Evolutionary conservation across 805 yeast species (phyloP).

Genomic region (Yarrowia sp.): DNA sequence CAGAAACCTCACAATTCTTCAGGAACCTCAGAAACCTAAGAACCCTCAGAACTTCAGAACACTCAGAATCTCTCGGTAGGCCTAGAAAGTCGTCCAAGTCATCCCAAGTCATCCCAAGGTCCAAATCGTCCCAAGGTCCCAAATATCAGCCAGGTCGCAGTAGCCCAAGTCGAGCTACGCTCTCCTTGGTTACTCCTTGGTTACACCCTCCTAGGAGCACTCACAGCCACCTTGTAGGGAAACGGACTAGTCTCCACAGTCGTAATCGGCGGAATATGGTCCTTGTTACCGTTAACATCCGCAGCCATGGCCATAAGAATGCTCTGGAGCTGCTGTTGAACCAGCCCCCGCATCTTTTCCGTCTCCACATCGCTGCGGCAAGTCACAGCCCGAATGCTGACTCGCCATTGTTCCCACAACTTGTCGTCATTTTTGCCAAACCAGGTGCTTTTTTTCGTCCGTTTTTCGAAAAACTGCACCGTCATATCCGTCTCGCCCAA

Average conservation of each 20-base stretch:
- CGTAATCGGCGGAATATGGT: constrained; percentile 71
- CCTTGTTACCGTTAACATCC: constrained; percentile 53
- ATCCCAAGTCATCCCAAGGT: no score
- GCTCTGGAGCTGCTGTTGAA: constrained; percentile 42
- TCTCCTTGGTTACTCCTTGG: no score
- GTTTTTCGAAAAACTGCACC: constrained; percentile 36
- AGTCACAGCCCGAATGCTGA: constrained; percentile 41
- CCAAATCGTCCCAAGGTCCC: no score
- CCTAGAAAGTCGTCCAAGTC: no score
- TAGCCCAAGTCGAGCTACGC: neutral
- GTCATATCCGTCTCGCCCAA: constrained; percentile 27
- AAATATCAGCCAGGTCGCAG: no score
- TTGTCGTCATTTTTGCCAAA: constrained; percentile 39
- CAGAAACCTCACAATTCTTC: no score
- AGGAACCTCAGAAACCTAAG: no score
- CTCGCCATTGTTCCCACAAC: constrained; percentile 71
- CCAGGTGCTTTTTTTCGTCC: constrained; percentile 27
- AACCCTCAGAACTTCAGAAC: no score
- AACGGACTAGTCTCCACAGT: constrained; percentile 65
- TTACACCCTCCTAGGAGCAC: neutral
- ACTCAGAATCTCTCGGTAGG: no score
- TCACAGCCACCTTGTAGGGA: constrained; percentile 46
- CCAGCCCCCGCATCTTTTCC: constrained; percentile 29
- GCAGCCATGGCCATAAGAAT: constrained; percentile 48
- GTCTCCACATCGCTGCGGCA: constrained; percentile 6